A percentile compares a stretch with the other conserved stretches of the same genome.
Conservation (phyloP, 169 alveolate species). For the Plasmodium reichenowi region DNA sequence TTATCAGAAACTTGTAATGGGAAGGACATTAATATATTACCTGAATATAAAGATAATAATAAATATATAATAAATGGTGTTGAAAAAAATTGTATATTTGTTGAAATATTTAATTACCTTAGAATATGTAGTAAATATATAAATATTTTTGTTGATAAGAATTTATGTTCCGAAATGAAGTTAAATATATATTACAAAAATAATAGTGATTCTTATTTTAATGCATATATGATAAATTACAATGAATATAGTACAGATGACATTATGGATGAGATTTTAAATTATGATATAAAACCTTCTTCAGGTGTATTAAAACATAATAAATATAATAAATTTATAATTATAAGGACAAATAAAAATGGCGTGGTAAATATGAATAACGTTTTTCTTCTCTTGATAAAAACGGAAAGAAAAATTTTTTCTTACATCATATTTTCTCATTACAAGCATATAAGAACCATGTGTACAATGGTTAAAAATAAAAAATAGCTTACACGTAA, state of each 20-base stretch:
- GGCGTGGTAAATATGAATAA: constrained; percentile 3
- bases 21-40: no score
- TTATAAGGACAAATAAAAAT: constrained; percentile 28
- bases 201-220: constrained; percentile 43
- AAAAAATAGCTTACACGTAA: not conserved
- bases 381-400: constrained; percentile 25
- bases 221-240: constrained; percentile 38
- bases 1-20: not conserved
- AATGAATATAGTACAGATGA: not conserved
- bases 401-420: constrained; percentile 30
- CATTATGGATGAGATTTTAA: constrained; percentile 14
- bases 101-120: constrained; percentile 42
- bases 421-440: constrained; percentile 50
- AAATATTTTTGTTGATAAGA: constrained; percentile 22
- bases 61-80: not conserved
- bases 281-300: constrained; percentile 23
- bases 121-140: constrained; percentile 33
- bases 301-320: constrained; percentile 42
- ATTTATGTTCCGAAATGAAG: constrained; percentile 41
- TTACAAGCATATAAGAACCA: not conserved
- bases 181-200: constrained; percentile 46
- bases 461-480: constrained; percentile 13
- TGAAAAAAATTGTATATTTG: constrained; percentile 19
- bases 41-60: not conserved
- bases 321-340: constrained; percentile 23